These are phyloP conservation scores for Eucalyptus sideroxylon DNA, from an alignment of 345 rosid genomes.

Conservation along the genomic window DNA sequence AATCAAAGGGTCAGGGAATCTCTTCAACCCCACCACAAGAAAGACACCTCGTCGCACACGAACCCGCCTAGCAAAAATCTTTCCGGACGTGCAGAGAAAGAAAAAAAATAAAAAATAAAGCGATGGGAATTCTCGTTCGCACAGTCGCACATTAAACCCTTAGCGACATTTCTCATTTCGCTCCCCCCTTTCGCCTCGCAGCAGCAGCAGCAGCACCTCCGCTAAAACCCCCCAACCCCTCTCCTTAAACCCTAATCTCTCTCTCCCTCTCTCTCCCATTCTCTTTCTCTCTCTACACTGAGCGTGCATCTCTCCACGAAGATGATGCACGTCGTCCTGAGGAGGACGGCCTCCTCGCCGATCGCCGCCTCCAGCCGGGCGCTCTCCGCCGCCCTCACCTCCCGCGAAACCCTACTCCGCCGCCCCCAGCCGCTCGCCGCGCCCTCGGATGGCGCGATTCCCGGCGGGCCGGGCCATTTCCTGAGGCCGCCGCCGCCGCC, in stretches of 20 bases:
- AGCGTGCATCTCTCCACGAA: background rate
- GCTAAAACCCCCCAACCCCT: background rate
- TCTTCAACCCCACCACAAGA: background rate
- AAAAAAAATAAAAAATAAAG: background rate
- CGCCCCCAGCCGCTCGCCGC: background rate
- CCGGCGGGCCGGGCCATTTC: background rate
- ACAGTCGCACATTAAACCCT: background rate
- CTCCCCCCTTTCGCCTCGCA: background rate
- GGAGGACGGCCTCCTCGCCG: conserved; percentile 14
- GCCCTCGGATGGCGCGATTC: background rate
- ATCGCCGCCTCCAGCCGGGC: conserved; percentile 7
- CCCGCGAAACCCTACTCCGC: conserved; percentile 2
- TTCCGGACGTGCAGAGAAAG: background rate
- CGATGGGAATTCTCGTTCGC: background rate
- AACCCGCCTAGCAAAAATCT: background rate
- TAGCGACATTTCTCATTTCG: background rate
- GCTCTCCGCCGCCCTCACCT: conserved; percentile 9
- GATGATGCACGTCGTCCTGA: conserved; percentile 35
- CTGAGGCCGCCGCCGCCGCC: background rate
- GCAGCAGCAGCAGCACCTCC: background rate
- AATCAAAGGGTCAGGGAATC: background rate
- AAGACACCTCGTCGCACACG: background rate
- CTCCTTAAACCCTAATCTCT: conserved; percentile 24
- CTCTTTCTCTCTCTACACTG: background rate
- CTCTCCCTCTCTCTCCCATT: background rate